Conservation (phyloP, 2,329 filamentous ascomycete genomes). For the Rutstroemia sp. region DNA sequence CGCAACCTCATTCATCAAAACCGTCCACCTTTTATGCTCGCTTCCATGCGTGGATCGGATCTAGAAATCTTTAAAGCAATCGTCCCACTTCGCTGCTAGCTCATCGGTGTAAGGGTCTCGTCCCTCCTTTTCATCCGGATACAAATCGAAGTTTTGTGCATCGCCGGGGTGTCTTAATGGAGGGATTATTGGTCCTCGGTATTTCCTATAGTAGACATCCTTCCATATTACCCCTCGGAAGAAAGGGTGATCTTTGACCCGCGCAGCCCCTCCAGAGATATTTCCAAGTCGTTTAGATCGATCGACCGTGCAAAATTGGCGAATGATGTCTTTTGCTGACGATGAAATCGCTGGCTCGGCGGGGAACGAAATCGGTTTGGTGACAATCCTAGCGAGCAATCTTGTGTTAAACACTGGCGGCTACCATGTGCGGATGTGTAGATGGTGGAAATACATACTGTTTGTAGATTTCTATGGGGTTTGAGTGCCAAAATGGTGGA, state of each 20-base stretch:
- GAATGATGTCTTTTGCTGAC: conserved; percentile 68
- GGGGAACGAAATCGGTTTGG: conserved; percentile 70
- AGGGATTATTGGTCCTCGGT: conserved; percentile 67
- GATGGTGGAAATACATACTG: conserved; percentile 41
- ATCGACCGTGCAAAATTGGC: conserved; percentile 69
- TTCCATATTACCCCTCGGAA: conserved; percentile 70
- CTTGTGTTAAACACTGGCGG: background rate
- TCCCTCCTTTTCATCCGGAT: conserved; percentile 66
- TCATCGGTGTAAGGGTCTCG: conserved; percentile 62
- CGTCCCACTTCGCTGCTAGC: conserved; percentile 61
- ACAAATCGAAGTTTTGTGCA: conserved; percentile 74
- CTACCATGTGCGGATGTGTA: background rate
- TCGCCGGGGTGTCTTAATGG: conserved; percentile 66
- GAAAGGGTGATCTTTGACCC: conserved; percentile 70
- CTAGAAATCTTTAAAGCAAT: conserved; percentile 64
- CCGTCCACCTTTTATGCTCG: background rate
- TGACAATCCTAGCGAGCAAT: conserved; percentile 54
- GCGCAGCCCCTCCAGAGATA: conserved; percentile 62
- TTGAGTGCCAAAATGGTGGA: conserved; percentile 81
- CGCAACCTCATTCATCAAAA: background rate
- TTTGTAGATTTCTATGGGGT: conserved; percentile 81
- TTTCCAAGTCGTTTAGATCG: conserved; percentile 72
- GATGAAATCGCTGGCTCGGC: conserved; percentile 54
- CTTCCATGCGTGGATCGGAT: background rate
- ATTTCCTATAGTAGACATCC: conserved; percentile 55